Evolutionary conservation across 2,329 filamentous ascomycete genomes (phyloP).

Genomic region (Geosmithia morbida): DNA sequence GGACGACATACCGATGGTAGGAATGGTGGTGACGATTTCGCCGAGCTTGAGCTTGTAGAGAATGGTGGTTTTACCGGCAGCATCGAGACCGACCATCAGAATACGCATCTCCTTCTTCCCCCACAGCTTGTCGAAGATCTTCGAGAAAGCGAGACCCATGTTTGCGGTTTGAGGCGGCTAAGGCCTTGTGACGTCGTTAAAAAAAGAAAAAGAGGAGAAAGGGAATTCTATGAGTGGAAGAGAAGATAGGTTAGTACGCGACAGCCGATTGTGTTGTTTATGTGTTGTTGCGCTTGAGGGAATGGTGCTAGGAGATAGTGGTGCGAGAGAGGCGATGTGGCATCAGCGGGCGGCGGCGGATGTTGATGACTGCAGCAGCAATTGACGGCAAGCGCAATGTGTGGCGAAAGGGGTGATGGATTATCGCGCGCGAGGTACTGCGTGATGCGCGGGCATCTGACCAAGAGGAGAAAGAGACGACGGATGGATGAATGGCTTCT

Average conservation of each 20-base stretch:
- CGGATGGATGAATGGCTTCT: background rate
- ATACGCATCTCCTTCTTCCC: slow-evolving; percentile 99
- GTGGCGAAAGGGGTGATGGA: too few species aligned
- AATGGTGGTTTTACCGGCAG: slow-evolving; percentile 99
- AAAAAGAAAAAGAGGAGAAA: slow-evolving; percentile 1
- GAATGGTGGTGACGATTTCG: slow-evolving; percentile 97
- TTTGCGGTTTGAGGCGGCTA: slow-evolving; percentile 37
- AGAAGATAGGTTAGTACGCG: background rate
- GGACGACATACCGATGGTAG: slow-evolving; percentile 71
- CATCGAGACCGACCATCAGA: slow-evolving; percentile 98
- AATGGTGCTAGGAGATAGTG: slow-evolving; percentile 5
- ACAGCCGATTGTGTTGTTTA: slow-evolving; percentile 4
- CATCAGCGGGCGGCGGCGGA: background rate
- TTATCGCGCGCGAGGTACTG: background rate
- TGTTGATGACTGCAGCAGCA: slow-evolving; percentile 2
- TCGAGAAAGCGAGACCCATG: slow-evolving; percentile 98
- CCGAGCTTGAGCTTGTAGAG: slow-evolving; percentile 99
- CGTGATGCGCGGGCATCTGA: background rate
- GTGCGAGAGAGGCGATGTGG: slow-evolving; percentile 5
- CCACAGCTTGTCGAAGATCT: slow-evolving; percentile 91
- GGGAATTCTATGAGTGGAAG: slow-evolving; percentile 5
- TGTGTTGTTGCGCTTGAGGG: background rate
- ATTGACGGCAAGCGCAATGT: background rate
- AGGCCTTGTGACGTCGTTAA: slow-evolving; percentile 8
- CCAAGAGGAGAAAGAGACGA: slow-evolving; percentile 2